phyloP scores from a whole-genome alignment of 495 filamentous ascomycete genomes.

The Astrothelium subdiscretum region DNA sequence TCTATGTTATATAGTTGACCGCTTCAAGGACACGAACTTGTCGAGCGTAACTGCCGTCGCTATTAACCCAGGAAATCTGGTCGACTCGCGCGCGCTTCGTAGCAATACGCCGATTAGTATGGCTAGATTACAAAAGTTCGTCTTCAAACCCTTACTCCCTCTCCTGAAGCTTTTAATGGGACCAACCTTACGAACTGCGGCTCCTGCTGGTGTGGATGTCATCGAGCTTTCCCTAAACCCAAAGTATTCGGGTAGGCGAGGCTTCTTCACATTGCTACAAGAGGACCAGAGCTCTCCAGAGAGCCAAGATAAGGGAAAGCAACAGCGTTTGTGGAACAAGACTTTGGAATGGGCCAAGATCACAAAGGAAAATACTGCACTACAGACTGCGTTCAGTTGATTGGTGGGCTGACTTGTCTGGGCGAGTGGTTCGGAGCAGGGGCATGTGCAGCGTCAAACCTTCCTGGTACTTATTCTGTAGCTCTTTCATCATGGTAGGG shows the following conservation, averaged over 20 bases:
- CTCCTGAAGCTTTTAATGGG: neutral
- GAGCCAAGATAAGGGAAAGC: neutral
- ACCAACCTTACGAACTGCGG: neutral
- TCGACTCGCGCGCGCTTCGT: constrained; percentile 36
- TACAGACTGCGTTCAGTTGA: neutral
- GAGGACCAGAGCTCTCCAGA: neutral
- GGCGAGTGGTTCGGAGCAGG: neutral
- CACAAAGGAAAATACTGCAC: neutral
- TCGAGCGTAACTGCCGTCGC: constrained; percentile 34
- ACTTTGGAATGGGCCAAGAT: neutral
- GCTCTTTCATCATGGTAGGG: neutral
- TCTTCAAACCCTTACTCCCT: neutral
- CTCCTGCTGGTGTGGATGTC: neutral
- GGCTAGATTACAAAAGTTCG: neutral
- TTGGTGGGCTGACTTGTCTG: neutral
- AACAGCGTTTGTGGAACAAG: neutral
- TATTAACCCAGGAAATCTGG: constrained; percentile 36
- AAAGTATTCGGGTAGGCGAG: neutral
- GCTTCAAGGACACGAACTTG: constrained; percentile 23
- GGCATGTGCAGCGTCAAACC: neutral
- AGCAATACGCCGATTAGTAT: constrained; percentile 27
- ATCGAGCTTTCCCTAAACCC: neutral
- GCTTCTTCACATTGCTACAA: neutral
- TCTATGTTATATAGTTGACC: neutral
- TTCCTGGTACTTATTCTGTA: neutral